A percentile compares a stretch with the other conserved stretches of the same genome.
phyloP scores from a whole-genome alignment of 2,329 filamentous ascomycete species.

The Botrytis porri region DNA sequence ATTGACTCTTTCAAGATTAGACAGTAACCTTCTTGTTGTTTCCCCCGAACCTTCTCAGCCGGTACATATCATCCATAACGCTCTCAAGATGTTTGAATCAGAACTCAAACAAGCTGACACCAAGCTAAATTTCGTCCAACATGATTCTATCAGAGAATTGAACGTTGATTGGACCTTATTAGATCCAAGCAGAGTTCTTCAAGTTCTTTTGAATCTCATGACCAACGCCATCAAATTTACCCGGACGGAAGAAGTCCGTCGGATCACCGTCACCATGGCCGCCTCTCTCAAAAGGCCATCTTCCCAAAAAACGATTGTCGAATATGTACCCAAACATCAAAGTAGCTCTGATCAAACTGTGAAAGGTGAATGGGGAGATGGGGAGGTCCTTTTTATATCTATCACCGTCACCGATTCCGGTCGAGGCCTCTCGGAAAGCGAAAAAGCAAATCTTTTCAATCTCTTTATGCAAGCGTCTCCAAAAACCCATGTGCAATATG shows the following conservation, averaged over 20 bases:
- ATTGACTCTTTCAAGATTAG: conserved; percentile 64
- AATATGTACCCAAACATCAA: conserved; percentile 10
- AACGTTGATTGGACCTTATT: conserved; percentile 63
- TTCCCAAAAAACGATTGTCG: not conserved
- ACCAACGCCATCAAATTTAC: conserved; percentile 85
- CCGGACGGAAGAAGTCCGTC: not conserved
- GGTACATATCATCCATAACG: conserved; percentile 60
- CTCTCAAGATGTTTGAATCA: conserved; percentile 75
- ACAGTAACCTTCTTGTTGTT: conserved; percentile 66
- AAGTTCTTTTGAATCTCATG: conserved; percentile 76
- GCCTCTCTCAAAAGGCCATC: not conserved
- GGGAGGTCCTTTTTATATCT: not conserved
- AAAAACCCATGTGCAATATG: conserved; percentile 75
- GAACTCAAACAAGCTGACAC: conserved; percentile 70
- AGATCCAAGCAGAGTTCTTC: conserved; percentile 71
- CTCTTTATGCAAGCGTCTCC: conserved; percentile 72
- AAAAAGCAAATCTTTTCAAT: conserved; percentile 47
- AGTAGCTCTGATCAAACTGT: not conserved
- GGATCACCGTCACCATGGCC: conserved; percentile 4
- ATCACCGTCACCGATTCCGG: conserved; percentile 11
- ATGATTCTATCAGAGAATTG: conserved; percentile 57
- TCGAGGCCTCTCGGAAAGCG: conserved; percentile 32
- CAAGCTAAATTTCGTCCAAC: conserved; percentile 60
- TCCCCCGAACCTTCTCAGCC: conserved; percentile 69
- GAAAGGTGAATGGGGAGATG: conserved; percentile 1